phyloP scores from a whole-genome alignment of 2,329 filamentous ascomycete species.

The Rosellinia necatrix region DNA sequence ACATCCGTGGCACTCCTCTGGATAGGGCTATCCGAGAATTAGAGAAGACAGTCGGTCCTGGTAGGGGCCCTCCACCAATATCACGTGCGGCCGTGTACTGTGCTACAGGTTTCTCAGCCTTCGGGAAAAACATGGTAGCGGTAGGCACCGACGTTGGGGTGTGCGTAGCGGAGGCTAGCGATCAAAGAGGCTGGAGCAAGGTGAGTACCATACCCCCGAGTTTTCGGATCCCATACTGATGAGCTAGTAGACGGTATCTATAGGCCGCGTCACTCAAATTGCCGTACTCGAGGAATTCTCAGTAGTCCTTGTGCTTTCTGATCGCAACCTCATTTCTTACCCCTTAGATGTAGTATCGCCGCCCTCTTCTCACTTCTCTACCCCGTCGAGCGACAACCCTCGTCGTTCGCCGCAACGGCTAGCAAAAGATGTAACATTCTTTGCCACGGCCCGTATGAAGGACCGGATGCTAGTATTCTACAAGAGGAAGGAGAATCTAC shows the following conservation, averaged over 20 bases:
- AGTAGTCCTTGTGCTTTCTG: constrained; percentile 86
- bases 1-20: constrained; percentile 87
- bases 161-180: constrained; percentile 83
- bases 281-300: constrained; percentile 96
- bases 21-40: constrained; percentile 90
- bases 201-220: constrained; percentile 55
- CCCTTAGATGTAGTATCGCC: constrained; percentile 83
- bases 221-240: constrained; percentile 1
- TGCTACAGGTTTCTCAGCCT: constrained; percentile 84
- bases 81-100: constrained; percentile 90
- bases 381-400: constrained; percentile 70
- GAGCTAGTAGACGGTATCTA: constrained; percentile 69
- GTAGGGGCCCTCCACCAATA: constrained; percentile 73
- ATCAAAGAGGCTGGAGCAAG: constrained; percentile 88
- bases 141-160: constrained; percentile 96
- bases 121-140: constrained; percentile 84
- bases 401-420: constrained; percentile 90
- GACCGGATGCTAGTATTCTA: constrained; percentile 94
- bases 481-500: constrained; percentile 91
- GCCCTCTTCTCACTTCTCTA: constrained; percentile 65
- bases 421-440: constrained; percentile 93
- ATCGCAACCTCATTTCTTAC: constrained; percentile 90
- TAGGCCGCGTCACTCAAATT: constrained; percentile 83
- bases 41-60: constrained; percentile 74
- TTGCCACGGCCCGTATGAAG: constrained; percentile 95